These are phyloP conservation scores for Linnemannia elongata DNA, from an alignment of 192 early-diverging fungal genomes.

Conservation along the genomic window DNA sequence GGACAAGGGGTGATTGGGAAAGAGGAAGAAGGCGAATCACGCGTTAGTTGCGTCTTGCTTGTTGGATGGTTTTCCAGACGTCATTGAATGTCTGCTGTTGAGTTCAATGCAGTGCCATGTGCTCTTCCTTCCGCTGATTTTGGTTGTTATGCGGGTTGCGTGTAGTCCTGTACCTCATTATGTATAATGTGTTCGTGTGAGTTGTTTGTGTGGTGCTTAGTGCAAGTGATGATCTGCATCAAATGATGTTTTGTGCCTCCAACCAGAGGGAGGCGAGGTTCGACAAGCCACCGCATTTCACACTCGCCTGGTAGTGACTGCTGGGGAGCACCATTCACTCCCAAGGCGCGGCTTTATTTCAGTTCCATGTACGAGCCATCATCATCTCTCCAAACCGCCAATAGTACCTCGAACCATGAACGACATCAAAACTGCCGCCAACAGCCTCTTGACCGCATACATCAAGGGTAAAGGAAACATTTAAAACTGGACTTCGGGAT, in stretches of 20 bases:
- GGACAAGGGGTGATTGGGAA: neutral
- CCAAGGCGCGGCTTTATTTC: neutral
- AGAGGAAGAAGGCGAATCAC: neutral
- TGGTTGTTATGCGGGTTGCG: neutral
- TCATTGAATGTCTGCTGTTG: neutral
- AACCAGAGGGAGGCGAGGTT: neutral
- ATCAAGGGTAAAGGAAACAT: constrained; percentile 30
- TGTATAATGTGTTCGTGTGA: neutral
- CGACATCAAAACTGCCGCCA: constrained; percentile 41
- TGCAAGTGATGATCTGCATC: neutral
- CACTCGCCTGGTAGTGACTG: neutral
- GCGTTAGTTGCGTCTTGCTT: constrained; percentile 20
- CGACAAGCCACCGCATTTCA: neutral
- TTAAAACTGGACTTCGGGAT: neutral
- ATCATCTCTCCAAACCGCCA: constrained; percentile 13
- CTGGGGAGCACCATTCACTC: neutral
- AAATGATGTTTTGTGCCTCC: neutral
- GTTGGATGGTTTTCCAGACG: neutral
- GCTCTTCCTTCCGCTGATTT: neutral
- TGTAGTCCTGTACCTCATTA: constrained; percentile 15
- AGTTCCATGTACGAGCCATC: neutral
- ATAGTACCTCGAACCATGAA: constrained; percentile 20
- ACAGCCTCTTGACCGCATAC: constrained; percentile 36
- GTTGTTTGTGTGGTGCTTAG: neutral
- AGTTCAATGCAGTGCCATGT: neutral